phyloP scores from a whole-genome alignment of 169 alveolate genomes.

The Eimeria sp. region DNA sequence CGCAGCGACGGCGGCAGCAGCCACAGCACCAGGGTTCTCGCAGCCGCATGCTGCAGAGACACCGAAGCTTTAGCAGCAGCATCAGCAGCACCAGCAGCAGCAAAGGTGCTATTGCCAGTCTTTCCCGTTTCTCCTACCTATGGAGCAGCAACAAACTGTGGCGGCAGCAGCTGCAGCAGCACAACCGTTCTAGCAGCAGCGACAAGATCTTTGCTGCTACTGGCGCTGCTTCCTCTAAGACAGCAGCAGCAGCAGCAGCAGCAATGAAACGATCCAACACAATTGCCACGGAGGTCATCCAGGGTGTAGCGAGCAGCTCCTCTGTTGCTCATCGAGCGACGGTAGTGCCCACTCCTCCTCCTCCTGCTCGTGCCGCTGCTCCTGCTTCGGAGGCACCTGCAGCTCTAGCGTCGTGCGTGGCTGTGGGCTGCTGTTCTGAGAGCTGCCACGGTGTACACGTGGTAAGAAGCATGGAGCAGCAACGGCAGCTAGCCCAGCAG shows the following conservation, averaged over 20 bases:
- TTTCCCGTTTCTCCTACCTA: conserved; percentile 9
- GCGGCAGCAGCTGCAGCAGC: conserved; percentile 30
- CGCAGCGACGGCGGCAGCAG: conserved; percentile 31
- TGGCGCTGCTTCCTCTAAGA: not conserved
- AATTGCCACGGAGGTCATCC: not conserved
- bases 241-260: conserved; percentile 21
- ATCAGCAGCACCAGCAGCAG: conserved; percentile 61
- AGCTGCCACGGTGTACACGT: conserved; percentile 35
- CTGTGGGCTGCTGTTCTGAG: conserved; percentile 19
- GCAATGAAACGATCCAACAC: not conserved
- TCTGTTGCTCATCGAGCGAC: not conserved
- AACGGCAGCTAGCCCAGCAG: conserved; percentile 14
- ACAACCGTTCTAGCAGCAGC: conserved; percentile 11
- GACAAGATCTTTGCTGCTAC: not conserved
- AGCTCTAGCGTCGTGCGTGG: conserved; percentile 35
- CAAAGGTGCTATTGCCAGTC: not conserved
- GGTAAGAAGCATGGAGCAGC: conserved; percentile 2
- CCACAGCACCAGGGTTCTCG: conserved; percentile 32
- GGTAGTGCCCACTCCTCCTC: not conserved
- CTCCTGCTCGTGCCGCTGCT: conserved; percentile 23
- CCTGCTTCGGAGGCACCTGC: conserved; percentile 8
- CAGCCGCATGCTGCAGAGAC: conserved; percentile 47
- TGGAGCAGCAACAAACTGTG: conserved; percentile 44
- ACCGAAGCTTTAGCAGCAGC: conserved; percentile 33
- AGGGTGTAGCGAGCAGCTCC: not conserved